A percentile compares a stretch with the other conserved stretches of the same genome.
phyloP scores from a whole-genome alignment of 768 basidiomycete genomes.

The Tylopilus balloui region DNA sequence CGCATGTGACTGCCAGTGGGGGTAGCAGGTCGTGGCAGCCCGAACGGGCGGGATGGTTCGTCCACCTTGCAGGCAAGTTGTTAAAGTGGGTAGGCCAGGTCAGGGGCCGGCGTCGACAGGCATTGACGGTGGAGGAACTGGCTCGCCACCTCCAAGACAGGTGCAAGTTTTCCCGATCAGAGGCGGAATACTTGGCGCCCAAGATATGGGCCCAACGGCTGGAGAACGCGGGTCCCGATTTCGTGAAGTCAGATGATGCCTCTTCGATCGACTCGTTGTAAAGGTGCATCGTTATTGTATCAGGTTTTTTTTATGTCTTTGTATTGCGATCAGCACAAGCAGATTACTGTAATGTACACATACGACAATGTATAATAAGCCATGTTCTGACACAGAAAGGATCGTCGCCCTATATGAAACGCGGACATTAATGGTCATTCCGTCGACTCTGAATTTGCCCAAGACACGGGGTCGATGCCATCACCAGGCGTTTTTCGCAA shows the following conservation, averaged over 20 bases:
- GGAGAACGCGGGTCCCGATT: slow-evolving; percentile 20
- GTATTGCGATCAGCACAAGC: slow-evolving; percentile 1
- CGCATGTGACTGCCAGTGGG: slow-evolving; percentile 16
- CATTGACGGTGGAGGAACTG: slow-evolving; percentile 19
- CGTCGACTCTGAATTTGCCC: background rate
- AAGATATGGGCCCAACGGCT: slow-evolving; percentile 23
- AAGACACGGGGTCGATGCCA: background rate
- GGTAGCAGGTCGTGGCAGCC: slow-evolving; percentile 16
- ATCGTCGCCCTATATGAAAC: slow-evolving; percentile 1
- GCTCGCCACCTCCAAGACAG: slow-evolving; percentile 20
- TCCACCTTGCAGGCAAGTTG: slow-evolving; percentile 20
- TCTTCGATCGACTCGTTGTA: slow-evolving; percentile 10
- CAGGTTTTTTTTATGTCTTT: slow-evolving; percentile 3
- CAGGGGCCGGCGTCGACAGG: slow-evolving; percentile 7
- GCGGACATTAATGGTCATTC: slow-evolving; percentile 8
- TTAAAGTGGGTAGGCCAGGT: slow-evolving; percentile 19
- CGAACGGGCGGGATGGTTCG: slow-evolving; percentile 24
- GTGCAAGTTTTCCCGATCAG: slow-evolving; percentile 21
- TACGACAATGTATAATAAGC: background rate
- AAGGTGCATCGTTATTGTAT: background rate
- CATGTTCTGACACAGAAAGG: background rate
- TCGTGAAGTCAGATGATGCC: slow-evolving; percentile 20
- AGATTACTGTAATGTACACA: background rate
- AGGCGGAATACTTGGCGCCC: slow-evolving; percentile 20
- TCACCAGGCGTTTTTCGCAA: slow-evolving; percentile 8